These are phyloP conservation scores for Botrytis tulipae DNA, from an alignment of 2,329 filamentous ascomycete genomes.

Conservation along the genomic window DNA sequence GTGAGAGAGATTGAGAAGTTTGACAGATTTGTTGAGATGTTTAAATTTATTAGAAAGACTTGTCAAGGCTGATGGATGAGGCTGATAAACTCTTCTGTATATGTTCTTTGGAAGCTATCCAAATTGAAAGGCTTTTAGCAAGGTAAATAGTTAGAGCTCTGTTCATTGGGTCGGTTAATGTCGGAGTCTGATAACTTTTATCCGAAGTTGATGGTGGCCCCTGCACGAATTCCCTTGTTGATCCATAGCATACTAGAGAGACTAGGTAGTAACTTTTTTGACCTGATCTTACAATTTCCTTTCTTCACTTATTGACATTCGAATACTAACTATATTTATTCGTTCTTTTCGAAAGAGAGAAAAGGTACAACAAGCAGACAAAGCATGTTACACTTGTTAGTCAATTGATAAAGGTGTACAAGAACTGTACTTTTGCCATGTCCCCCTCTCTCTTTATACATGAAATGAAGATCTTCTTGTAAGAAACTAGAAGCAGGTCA, in stretches of 20 bases:
- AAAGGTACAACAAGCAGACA: not conserved
- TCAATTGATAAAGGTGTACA: not conserved
- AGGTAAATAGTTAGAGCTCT: not conserved
- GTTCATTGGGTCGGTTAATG: conserved; percentile 11
- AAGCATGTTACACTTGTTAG: not conserved
- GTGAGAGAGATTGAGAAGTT: not conserved
- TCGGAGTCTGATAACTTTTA: not conserved
- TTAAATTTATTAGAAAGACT: not conserved
- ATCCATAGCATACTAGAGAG: not conserved
- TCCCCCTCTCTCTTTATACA: not conserved
- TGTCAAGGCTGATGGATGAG: conserved; percentile 22
- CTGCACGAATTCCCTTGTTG: not conserved
- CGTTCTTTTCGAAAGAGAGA: not conserved
- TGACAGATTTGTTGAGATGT: not conserved
- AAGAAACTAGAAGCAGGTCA: not conserved
- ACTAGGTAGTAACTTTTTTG: not conserved
- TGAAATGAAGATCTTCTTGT: not conserved
- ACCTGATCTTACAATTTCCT: not conserved
- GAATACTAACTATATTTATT: not conserved
- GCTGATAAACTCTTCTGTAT: conserved; percentile 17
- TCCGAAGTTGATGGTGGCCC: not conserved
- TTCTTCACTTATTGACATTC: not conserved
- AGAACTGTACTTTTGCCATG: not conserved
- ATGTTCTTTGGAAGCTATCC: conserved; percentile 12
- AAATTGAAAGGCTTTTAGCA: conserved; percentile 16